Evolutionary conservation across 441 rosid genomes (phyloP).

Genomic region (Gossypium lobatum): DNA sequence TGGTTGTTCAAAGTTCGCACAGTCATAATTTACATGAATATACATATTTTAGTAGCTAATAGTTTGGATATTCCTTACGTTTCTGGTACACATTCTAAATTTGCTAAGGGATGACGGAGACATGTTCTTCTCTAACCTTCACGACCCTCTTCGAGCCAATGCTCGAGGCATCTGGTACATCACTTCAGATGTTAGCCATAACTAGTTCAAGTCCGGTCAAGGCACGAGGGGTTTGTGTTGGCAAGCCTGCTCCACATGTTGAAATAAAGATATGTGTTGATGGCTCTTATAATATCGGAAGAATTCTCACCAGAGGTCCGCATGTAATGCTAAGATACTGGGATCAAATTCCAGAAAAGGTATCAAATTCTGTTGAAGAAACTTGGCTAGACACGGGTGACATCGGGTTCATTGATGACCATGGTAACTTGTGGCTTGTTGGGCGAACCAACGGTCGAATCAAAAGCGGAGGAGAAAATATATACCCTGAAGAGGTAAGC

Average conservation of each 20-base stretch:
- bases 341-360: constrained; percentile 32
- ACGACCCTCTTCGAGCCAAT: constrained; percentile 51
- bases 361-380: constrained; percentile 21
- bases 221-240: constrained; percentile 67
- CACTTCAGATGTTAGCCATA: constrained; percentile 16
- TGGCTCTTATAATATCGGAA: constrained; percentile 44
- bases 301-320: constrained; percentile 73
- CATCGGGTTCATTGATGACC: constrained; percentile 52
- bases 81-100: not conserved
- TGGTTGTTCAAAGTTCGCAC: not conserved
- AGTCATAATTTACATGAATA: not conserved
- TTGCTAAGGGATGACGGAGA: constrained; percentile 78
- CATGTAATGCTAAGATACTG: constrained; percentile 78
- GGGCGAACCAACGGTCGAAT: constrained; percentile 68
- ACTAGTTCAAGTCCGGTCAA: constrained; percentile 9
- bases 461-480: constrained; percentile 85
- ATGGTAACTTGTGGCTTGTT: constrained; percentile 65
- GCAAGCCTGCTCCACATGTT: constrained; percentile 81
- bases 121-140: constrained; percentile 78
- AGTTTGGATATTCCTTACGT: not conserved
- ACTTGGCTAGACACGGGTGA: constrained; percentile 88
- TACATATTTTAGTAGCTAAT: not conserved
- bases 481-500: constrained; percentile 85
- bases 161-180: constrained; percentile 18
- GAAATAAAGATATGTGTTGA: constrained; percentile 46